Evolutionary conservation across 129 eudicot genomes (phyloP), one percentile per base, ranked within the genome.

Genomic region (Arctium lappa): DNA sequence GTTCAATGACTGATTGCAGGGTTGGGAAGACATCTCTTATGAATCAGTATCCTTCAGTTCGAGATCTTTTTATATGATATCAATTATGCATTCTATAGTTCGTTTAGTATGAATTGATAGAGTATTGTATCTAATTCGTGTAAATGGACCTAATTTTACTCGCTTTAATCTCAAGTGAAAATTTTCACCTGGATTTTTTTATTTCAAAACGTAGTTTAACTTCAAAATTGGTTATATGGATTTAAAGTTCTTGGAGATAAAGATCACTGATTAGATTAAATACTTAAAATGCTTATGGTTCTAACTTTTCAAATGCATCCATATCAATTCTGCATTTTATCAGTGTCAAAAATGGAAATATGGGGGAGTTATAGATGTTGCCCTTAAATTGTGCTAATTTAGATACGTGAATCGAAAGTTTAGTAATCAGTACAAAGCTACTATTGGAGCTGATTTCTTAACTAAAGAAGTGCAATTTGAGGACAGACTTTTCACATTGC

Each of bases 1-100:
- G 68, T 87, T 86, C 53, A 9, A 27, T 82, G 18, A 16, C 30
- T 33, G 12, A 63, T 85, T 62, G 9, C 87, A 89, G 89, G 84
- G 90, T 89, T 79, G 92, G 92, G 31, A 89, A 87, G 90, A 89
- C 92, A 37, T 89, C 92, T 73, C 82, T 89, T 33, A 89, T 89
- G 92, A 89, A 89, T 86, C 90, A 89, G 92, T 89, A 89, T 89
- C 92, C 90, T 82, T 76, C 69, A 65, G 15, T 48, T 81, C 72
- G 72, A n/a, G n/a, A 8, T 80, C n/a, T 53, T 42, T 50, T 31
- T 34, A 2, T 76, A 2, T 33, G 22, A 38, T 42, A 50, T 30
- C 44, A 18, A 36, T 77, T 40, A 8, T 77, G 63, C 72, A 69
- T 18, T 69, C 27, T 70, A 42, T 68, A 39, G 36, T 75, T 74